Conservation (phyloP, 1,284 basidiomycete species). For the Fomes fomentarius region DNA sequence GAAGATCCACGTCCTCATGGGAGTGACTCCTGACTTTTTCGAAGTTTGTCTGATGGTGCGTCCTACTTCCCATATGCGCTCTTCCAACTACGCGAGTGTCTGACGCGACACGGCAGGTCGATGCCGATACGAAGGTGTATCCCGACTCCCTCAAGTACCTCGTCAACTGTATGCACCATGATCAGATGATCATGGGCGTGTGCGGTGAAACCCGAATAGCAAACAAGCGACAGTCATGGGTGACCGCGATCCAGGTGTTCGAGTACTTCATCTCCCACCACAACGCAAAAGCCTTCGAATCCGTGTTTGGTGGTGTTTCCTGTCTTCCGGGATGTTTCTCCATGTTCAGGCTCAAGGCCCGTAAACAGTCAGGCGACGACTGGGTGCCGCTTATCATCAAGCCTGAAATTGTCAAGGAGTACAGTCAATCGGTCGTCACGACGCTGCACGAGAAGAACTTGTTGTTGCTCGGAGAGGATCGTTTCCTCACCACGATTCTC, state of each 20-base stretch:
- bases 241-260: conserved; percentile 97
- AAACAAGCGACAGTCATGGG: conserved; percentile 98
- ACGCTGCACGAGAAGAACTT: conserved; percentile 99
- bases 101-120: conserved; percentile 63
- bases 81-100: not conserved
- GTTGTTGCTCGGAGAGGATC: conserved; percentile 96
- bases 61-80: conserved; percentile 6
- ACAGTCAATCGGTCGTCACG: conserved; percentile 91
- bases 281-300: conserved; percentile 97
- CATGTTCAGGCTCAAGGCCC: conserved; percentile 98
- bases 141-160: conserved; percentile 85
- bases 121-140: conserved; percentile 96
- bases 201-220: conserved; percentile 99
- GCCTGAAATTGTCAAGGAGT: conserved; percentile 97
- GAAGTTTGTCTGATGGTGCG: conserved; percentile 96
- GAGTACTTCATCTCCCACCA: conserved; percentile 99
- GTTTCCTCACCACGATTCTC: conserved; percentile 95
- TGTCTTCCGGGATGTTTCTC: conserved; percentile 99
- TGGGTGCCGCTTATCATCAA: conserved; percentile 98
- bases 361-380: conserved; percentile 86
- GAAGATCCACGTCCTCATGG: conserved; percentile 96
- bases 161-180: conserved; percentile 98
- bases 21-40: conserved; percentile 99
- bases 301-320: conserved; percentile 98
- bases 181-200: conserved; percentile 98